phyloP scores from a whole-genome alignment of 805 yeast genomes.

The Lachancea dasiensis region DNA sequence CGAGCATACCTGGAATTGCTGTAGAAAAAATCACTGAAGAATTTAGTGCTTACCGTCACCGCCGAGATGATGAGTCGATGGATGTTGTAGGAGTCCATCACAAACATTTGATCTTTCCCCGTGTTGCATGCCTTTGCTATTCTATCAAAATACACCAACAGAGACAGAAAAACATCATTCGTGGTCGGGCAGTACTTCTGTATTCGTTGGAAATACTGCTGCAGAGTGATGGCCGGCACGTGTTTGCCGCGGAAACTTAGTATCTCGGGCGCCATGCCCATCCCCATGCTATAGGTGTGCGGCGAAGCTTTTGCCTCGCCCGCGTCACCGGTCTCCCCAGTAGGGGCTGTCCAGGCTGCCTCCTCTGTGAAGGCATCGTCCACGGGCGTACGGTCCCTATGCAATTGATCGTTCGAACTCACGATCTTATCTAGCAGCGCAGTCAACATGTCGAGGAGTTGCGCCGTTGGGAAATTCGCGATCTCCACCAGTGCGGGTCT shows the following conservation, averaged over 20 bases:
- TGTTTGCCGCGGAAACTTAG: conserved; percentile 93
- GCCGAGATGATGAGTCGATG: conserved; percentile 93
- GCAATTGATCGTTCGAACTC: conserved; percentile 76
- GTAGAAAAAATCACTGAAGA: conserved; percentile 90
- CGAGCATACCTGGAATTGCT: conserved; percentile 92
- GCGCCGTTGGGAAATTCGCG: conserved; percentile 76
- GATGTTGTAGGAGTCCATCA: conserved; percentile 92
- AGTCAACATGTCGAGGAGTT: conserved; percentile 76
- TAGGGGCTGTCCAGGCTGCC: neutral
- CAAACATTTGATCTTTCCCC: conserved; percentile 55
- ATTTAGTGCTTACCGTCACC: conserved; percentile 90
- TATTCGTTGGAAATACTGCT: conserved; percentile 83
- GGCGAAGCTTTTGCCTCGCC: neutral
- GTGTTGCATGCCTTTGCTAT: conserved; percentile 60
- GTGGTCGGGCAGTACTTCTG: conserved; percentile 98
- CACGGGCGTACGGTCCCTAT: too few species aligned
- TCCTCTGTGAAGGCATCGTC: too few species aligned
- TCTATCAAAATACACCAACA: conserved; percentile 90
- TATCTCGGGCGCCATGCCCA: conserved; percentile 32
- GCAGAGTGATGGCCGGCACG: conserved; percentile 89
- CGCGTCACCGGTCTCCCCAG: conserved; percentile 7
- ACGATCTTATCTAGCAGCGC: conserved; percentile 80
- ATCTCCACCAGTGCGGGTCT: conserved; percentile 40
- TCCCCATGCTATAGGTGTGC: conserved; percentile 3
- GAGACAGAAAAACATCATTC: conserved; percentile 86